Base-by-base conservation (phyloP, 176 grass and related monocot species). In the Stipa capillata region DNA sequence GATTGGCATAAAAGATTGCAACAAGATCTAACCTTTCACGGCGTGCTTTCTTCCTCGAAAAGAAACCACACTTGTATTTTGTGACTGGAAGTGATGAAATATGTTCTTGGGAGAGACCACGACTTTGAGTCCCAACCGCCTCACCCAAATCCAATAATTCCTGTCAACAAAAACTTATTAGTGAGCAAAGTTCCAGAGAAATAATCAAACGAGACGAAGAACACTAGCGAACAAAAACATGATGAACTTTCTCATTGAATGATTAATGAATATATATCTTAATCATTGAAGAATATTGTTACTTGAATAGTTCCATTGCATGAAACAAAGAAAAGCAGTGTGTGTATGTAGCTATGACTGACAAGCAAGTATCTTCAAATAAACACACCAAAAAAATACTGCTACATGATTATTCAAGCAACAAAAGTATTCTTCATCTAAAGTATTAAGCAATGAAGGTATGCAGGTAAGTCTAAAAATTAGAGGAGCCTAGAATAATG, bases 71-170 rank as follows among this genome's bases (percentile, higher is more conserved):
- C 78, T 95, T 99, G 89, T 91, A 95, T 67, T 99, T 99, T 7
- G 90, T 87, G 16, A 99, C 74, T 2, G 96, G 96, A 87, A 99
- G 96, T 52, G 84, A 69, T 39, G 92, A 88, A 87, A 99, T 99
- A 44, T 4, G 24, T 89, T 95, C 96, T 84, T 95, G 88, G 28
- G 92, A 90, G 31, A 99, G 81, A 86, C 96, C 96, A 20, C 90
- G 89, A 70, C 88, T 95, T 58, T 99, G 92, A 18, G 87, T 93
- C 83, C 96, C 96, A 83, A 99, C 92, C 78, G 90, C 52, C 79
- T 99, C 96, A 49, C 96, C 96, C 79, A 99, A 87, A 85, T 99
- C 92, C 70, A 99, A 85, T 59, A 99, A 87, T 76, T 99, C 96
- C 96, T 99, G 69, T 72, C 81, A 62, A 77, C 15, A 77, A 79